A percentile compares a stretch with the other conserved stretches of the same genome.
These are phyloP conservation scores for Pulveroboletus ravenelii DNA, from an alignment of 768 basidiomycete species.

Conservation along the genomic window DNA sequence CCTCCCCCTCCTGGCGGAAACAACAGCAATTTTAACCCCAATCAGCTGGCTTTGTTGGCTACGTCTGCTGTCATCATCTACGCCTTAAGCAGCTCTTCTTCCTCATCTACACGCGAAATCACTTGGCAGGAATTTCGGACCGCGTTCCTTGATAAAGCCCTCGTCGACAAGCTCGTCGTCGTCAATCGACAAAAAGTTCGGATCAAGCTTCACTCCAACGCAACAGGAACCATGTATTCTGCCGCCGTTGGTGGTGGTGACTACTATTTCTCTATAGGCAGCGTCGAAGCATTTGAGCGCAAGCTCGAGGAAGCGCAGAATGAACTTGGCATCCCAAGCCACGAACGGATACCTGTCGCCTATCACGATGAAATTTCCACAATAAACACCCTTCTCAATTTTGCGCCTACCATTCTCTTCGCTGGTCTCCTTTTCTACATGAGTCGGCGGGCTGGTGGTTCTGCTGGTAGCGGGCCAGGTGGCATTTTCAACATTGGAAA, in stretches of 20 bases:
- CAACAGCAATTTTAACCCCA: conserved; percentile 50
- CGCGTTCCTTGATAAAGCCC: conserved; percentile 92
- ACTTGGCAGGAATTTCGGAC: conserved; percentile 99
- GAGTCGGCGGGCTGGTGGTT: conserved; percentile 62
- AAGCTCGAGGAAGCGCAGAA: conserved; percentile 91
- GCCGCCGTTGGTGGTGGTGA: conserved; percentile 50
- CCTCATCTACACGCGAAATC: conserved; percentile 73
- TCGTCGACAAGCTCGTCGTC: conserved; percentile 90
- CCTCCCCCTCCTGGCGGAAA: conserved; percentile 46
- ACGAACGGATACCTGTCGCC: conserved; percentile 93
- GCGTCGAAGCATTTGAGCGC: conserved; percentile 93
- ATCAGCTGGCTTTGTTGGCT: conserved; percentile 56
- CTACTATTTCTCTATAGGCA: conserved; percentile 96
- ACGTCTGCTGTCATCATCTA: conserved; percentile 62
- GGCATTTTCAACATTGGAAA: conserved; percentile 98
- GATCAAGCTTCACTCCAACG: conserved; percentile 89
- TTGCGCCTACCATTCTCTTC: conserved; percentile 92
- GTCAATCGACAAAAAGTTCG: conserved; percentile 89
- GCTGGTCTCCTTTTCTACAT: conserved; percentile 88
- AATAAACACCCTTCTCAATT: conserved; percentile 74
- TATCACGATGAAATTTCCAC: conserved; percentile 94
- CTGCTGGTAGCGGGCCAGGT: conserved; percentile 61
- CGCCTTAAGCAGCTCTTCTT: conserved; percentile 45
- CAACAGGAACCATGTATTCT: conserved; percentile 74
- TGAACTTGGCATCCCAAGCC: conserved; percentile 86